phyloP scores from a whole-genome alignment of 2,329 filamentous ascomycete species.

The Fonsecaea multimorphosa region DNA sequence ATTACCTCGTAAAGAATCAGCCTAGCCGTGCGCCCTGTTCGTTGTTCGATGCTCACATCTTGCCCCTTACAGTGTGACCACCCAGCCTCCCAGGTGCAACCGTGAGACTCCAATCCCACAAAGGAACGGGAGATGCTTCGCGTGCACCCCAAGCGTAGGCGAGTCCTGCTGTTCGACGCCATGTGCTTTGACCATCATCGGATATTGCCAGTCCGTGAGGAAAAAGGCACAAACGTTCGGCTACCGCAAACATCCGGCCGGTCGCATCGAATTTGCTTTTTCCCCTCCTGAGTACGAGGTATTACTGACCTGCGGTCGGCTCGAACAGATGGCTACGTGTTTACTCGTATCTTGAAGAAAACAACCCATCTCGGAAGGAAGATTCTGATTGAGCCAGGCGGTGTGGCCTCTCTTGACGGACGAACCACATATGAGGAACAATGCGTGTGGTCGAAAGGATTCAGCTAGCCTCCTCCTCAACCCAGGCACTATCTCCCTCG shows the following conservation, averaged over 20 bases:
- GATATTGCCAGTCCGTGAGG: not conserved
- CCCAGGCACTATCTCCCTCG: slow-evolving; percentile 4
- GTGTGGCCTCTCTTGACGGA: slow-evolving; percentile 14
- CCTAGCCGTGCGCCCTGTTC: not conserved
- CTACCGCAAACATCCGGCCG: not conserved
- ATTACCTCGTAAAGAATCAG: not conserved
- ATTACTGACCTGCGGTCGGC: not conserved
- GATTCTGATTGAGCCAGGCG: slow-evolving; percentile 7
- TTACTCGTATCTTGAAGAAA: not conserved
- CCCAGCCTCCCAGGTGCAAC: not conserved
- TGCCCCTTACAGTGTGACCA: slow-evolving; percentile 16
- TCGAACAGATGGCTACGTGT: not conserved
- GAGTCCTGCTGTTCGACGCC: not conserved
- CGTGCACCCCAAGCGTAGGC: not conserved
- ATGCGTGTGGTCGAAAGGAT: slow-evolving; percentile 11
- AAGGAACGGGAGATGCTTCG: slow-evolving; percentile 9
- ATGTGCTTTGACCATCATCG: not conserved
- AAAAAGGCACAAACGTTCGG: not conserved
- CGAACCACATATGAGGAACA: slow-evolving; percentile 16
- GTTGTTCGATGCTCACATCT: not conserved
- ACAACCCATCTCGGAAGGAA: not conserved
- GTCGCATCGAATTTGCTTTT: slow-evolving; percentile 8
- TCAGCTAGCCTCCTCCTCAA: slow-evolving; percentile 14
- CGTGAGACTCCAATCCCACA: not conserved
- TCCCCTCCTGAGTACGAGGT: not conserved